These are phyloP conservation scores for Gossypium schwendimanii DNA, from an alignment of 441 rosid genomes.

Conservation along the genomic window DNA sequence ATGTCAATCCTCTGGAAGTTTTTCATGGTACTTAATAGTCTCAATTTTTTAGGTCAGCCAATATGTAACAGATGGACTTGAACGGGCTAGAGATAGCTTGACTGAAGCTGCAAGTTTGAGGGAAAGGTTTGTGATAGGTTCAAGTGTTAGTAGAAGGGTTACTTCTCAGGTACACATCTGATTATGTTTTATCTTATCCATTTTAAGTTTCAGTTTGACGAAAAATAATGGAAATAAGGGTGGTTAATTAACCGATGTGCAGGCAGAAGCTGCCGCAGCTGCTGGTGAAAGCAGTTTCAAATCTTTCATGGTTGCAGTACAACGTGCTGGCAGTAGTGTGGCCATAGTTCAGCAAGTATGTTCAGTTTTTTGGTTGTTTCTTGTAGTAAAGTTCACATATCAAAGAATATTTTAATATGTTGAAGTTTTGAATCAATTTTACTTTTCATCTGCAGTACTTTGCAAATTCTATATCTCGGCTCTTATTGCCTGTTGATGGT, in stretches of 20 bases:
- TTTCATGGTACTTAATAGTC: constrained; percentile 16
- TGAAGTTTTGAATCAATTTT: constrained; percentile 11
- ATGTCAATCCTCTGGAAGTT: constrained; percentile 4
- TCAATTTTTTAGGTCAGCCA: constrained; percentile 59
- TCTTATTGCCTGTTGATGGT: constrained; percentile 94
- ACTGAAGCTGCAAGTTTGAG: constrained; percentile 91
- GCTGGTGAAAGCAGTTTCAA: constrained; percentile 99
- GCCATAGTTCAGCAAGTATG: constrained; percentile 96
- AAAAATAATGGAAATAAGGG: constrained; percentile 15
- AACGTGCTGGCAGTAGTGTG: constrained; percentile 97
- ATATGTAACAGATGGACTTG: constrained; percentile 94
- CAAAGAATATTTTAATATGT: constrained; percentile 3
- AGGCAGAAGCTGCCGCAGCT: constrained; percentile 99
- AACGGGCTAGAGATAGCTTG: constrained; percentile 87
- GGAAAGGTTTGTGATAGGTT: constrained; percentile 92
- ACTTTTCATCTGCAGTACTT: constrained; percentile 56
- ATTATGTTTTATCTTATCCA: constrained; percentile 21
- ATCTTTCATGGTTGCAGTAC: constrained; percentile 98
- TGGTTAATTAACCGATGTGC: constrained; percentile 27
- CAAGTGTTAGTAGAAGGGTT: constrained; percentile 84
- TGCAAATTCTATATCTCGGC: constrained; percentile 94
- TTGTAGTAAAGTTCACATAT: constrained; percentile 13
- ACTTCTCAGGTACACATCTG: constrained; percentile 82
- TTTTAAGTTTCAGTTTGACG: background rate
- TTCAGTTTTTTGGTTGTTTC: constrained; percentile 14